Base-by-base conservation (phyloP, 371 early-diverging fungal species). In the Saksenaea oblongispora region DNA sequence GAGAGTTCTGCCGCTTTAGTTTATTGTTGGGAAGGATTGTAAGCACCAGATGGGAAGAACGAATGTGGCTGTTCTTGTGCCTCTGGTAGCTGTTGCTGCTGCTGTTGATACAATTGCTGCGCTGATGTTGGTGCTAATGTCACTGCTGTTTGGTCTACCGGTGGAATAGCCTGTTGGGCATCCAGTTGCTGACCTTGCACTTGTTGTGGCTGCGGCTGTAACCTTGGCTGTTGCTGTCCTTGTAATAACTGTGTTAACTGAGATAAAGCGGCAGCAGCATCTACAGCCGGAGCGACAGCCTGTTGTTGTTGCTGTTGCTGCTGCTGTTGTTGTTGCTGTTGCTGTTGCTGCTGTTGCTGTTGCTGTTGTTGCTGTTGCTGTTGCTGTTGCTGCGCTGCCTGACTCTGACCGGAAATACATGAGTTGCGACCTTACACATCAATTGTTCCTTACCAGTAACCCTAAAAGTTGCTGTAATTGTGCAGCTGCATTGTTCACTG, bases 171-270 rank as follows among this genome's bases (percentile, higher is more conserved):
- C 11, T 39, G 39, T 39, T 39, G 39, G 11, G 39, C 10, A 39
- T 39, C 39, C n/a, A n/a, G 5, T 26, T 54, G 62, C 2, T 64
- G 65, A 18, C 59, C 62, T 34, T 70, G 65, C 0, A 37, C 42
- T 31, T 58, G 61, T 15, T 62, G 64, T 36, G 62, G 66, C n/a
- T 24, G 54, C 35, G 51, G 65, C n/a, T n/a, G n/a, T n/a, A n/a
- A n/a, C n/a, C n/a, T n/a, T 31, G 31, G 4, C 18, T 63, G 67
- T 41, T 66, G 64, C 18, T 67, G 72, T 18, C 36, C 62, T 56
- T 71, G 68, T 24, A 71, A 58, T 24, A 65, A 22, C 31, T 70
- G 66, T 2, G 67, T 62, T 8, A 71, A 39, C 34, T 70, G 71
- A 34, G 28, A 56, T 7, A 70, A 54, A 35, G 67, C 63, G 10